Conservation (phyloP, 192 early-diverging fungal genomes). For the Coemansia sp. region DNA sequence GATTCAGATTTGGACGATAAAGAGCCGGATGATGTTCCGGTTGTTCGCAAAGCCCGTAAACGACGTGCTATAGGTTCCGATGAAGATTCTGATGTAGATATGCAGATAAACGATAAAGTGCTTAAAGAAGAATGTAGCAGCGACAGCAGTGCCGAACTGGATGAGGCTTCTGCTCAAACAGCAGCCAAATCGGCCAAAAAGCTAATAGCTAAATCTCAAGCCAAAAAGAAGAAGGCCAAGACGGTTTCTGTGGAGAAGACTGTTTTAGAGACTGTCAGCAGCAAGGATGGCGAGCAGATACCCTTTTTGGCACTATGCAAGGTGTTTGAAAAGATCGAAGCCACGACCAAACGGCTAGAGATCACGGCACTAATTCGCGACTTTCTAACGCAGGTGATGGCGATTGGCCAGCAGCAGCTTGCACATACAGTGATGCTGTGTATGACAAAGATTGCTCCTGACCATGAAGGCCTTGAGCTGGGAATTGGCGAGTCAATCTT, state of each 20-base stretch:
- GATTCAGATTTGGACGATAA: not conserved
- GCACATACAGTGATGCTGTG: slow-evolving; percentile 82
- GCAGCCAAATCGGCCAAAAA: slow-evolving; percentile 6
- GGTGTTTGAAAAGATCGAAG: slow-evolving; percentile 85
- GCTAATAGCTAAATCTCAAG: slow-evolving; percentile 1
- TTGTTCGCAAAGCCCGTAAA: slow-evolving; percentile 5
- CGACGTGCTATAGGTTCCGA: slow-evolving; percentile 18
- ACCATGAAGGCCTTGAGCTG: slow-evolving; percentile 93
- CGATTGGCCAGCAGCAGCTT: slow-evolving; percentile 32
- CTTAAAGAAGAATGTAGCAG: not conserved
- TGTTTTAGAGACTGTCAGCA: slow-evolving; percentile 24
- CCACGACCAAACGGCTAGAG: slow-evolving; percentile 74
- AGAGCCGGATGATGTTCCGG: not conserved
- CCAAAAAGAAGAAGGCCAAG: slow-evolving; percentile 19
- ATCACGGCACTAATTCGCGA: slow-evolving; percentile 39
- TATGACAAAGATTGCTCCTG: slow-evolving; percentile 87
- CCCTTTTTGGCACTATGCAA: slow-evolving; percentile 87
- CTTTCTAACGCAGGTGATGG: slow-evolving; percentile 42
- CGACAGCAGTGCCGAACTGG: not conserved
- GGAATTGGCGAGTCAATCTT: slow-evolving; percentile 93
- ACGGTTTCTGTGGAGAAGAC: slow-evolving; percentile 6
- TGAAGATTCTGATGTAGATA: slow-evolving; percentile 11
- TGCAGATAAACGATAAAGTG: slow-evolving; percentile 1
- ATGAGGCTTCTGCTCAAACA: slow-evolving; percentile 3
- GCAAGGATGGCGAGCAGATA: slow-evolving; percentile 37